A percentile compares a stretch with the other conserved stretches of the same genome.
phyloP scores from a whole-genome alignment of 202 grass and related monocot species.

The Schoenoplectus triqueter region DNA sequence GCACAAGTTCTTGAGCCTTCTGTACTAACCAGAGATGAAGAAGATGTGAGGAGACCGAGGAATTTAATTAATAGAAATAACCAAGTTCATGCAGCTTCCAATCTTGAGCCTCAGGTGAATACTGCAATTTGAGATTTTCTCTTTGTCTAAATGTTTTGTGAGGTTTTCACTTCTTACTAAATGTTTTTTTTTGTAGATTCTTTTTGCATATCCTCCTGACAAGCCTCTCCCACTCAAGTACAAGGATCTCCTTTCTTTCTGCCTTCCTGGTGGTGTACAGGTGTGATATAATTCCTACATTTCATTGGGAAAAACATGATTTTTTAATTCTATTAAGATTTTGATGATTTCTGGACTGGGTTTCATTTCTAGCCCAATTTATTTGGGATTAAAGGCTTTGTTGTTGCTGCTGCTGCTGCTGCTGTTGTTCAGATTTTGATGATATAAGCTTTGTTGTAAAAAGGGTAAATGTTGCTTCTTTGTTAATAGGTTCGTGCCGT shows the following conservation, averaged over 20 bases:
- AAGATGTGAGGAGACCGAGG: slow-evolving; percentile 68
- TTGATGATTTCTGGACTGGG: background rate
- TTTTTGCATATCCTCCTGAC: slow-evolving; percentile 93
- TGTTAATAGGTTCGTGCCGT: slow-evolving; percentile 82
- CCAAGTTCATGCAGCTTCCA: slow-evolving; percentile 85
- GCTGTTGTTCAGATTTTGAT: slow-evolving; percentile 27
- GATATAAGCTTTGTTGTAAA: slow-evolving; percentile 25
- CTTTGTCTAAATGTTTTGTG: slow-evolving; percentile 15
- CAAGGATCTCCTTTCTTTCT: slow-evolving; percentile 96
- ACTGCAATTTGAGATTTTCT: background rate
- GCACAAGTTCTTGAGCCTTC: slow-evolving; percentile 68
- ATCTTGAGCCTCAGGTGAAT: slow-evolving; percentile 93
- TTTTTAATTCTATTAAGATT: slow-evolving; percentile 42
- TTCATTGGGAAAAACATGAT: slow-evolving; percentile 15
- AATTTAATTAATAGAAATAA: slow-evolving; percentile 67
- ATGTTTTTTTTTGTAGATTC: slow-evolving; percentile 57
- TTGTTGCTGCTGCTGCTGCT: no score
- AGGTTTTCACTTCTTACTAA: slow-evolving; percentile 29
- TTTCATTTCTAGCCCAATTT: no score
- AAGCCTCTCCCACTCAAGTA: slow-evolving; percentile 91
- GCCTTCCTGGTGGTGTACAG: slow-evolving; percentile 96
- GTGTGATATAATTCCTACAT: slow-evolving; percentile 45
- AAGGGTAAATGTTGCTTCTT: slow-evolving; percentile 30
- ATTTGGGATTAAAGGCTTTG: no score
- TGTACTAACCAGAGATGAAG: slow-evolving; percentile 64